phyloP scores from a whole-genome alignment of 345 rosid species.

The Citrus glauca region DNA sequence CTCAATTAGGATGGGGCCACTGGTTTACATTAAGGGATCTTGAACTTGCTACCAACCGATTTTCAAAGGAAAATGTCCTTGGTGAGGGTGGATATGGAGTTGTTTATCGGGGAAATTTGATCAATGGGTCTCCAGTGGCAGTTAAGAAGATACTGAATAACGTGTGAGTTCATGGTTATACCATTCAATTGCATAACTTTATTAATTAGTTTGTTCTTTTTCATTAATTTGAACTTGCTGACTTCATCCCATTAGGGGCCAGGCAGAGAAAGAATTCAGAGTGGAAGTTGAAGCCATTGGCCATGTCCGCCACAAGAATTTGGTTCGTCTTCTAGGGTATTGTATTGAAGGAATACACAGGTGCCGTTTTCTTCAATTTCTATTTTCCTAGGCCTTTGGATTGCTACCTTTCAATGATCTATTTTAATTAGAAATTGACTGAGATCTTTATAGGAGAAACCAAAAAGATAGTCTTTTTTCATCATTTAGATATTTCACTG shows the following conservation, averaged over 20 bases:
- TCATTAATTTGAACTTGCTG: not conserved
- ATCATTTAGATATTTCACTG: not conserved
- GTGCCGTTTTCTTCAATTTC: slow-evolving; percentile 19
- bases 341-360: slow-evolving; percentile 81
- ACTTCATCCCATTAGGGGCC: slow-evolving; percentile 47
- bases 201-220: not conserved
- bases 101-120: slow-evolving; percentile 61
- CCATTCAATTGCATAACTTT: not conserved
- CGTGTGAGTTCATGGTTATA: slow-evolving; percentile 40
- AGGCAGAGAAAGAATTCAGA: slow-evolving; percentile 81
- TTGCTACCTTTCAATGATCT: not conserved
- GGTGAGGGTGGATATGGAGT: slow-evolving; percentile 89
- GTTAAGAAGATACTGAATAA: slow-evolving; percentile 75
- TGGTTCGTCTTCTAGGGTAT: slow-evolving; percentile 82
- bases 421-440: not conserved
- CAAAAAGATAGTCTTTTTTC: not conserved
- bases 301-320: slow-evolving; percentile 80
- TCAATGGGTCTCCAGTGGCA: slow-evolving; percentile 73
- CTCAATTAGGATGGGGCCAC: slow-evolving; percentile 86
- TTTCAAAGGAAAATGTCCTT: slow-evolving; percentile 66
- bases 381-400: not conserved
- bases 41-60: slow-evolving; percentile 67
- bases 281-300: slow-evolving; percentile 87
- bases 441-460: not conserved
- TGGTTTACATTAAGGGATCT: slow-evolving; percentile 86